These are phyloP conservation scores for Bisporella sp. DNA, from an alignment of 2,329 filamentous ascomycete genomes.

Conservation along the genomic window DNA sequence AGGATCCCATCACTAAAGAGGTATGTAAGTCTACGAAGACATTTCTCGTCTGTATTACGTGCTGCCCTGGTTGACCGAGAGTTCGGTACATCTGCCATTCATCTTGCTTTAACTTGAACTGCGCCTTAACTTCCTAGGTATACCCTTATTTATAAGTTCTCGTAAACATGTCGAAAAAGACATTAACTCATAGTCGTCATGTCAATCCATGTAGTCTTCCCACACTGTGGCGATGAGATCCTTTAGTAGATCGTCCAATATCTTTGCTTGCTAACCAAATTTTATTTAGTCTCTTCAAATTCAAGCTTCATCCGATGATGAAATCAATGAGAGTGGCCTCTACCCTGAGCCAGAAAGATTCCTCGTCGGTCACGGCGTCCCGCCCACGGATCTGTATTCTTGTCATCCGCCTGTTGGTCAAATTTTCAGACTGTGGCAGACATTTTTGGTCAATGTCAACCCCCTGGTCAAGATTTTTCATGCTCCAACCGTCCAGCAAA, in stretches of 20 bases:
- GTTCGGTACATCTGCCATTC: no score
- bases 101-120: no score
- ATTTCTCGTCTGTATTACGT: no score
- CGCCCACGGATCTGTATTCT: slow-evolving; percentile 34
- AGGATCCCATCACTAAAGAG: slow-evolving; percentile 4
- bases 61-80: no score
- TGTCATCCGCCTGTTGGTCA: slow-evolving; percentile 52
- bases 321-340: slow-evolving; percentile 20
- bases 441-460: slow-evolving; percentile 24
- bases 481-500: slow-evolving; percentile 39
- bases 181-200: slow-evolving; percentile 15
- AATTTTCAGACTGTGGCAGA: slow-evolving; percentile 61
- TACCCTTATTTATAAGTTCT: no score
- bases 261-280: no score
- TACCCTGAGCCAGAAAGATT: slow-evolving; percentile 29
- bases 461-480: slow-evolving; percentile 60
- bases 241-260: no score
- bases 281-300: slow-evolving; percentile 10
- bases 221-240: no score
- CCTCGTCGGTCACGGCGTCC: slow-evolving; percentile 41
- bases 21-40: no score
- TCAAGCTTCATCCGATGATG: slow-evolving; percentile 24
- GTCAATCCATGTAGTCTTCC: no score
- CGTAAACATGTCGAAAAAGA: no score
- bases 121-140: no score